A percentile compares a stretch with the other conserved stretches of the same genome.
Evolutionary conservation across 352 stramenopile species (phyloP).

Genomic region (Detonula confervacea): DNA sequence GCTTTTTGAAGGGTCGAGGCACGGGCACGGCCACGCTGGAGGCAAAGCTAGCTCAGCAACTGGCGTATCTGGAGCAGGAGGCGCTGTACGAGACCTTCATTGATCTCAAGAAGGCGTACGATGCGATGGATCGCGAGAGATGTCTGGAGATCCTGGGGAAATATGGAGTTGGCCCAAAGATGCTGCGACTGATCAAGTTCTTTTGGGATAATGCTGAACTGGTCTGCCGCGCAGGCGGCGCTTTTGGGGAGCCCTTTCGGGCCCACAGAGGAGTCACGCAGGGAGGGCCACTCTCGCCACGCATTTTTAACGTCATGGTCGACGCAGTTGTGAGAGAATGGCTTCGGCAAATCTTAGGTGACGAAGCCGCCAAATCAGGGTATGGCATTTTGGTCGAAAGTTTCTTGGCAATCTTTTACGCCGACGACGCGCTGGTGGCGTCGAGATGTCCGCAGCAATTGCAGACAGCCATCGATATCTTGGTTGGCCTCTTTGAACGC

Average conservation of each 20-base stretch:
- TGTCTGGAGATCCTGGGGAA: neutral
- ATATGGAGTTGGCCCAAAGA: constrained; percentile 10
- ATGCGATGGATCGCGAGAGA: neutral
- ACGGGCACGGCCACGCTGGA: neutral
- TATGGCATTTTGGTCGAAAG: neutral
- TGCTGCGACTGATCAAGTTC: neutral
- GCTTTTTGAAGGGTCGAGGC: neutral
- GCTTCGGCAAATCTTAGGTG: neutral
- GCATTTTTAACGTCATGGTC: constrained; percentile 27
- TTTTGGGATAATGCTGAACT: neutral
- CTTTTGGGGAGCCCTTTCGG: neutral
- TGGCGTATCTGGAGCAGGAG: neutral
- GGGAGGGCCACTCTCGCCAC: constrained; percentile 8
- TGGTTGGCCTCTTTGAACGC: constrained; percentile 7
- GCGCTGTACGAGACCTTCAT: neutral
- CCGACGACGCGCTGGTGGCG: neutral
- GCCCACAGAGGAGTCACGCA: constrained; percentile 15
- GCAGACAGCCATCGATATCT: neutral
- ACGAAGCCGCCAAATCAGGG: neutral
- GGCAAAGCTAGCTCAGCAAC: neutral
- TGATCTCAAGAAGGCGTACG: neutral
- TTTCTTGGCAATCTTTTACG: constrained; percentile 5
- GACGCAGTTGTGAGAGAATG: constrained; percentile 9
- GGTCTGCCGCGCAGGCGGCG: neutral
- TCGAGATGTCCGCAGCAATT: neutral